These are phyloP conservation scores for Tylopilus sp. DNA, from an alignment of 768 basidiomycete genomes.

Conservation along the genomic window DNA sequence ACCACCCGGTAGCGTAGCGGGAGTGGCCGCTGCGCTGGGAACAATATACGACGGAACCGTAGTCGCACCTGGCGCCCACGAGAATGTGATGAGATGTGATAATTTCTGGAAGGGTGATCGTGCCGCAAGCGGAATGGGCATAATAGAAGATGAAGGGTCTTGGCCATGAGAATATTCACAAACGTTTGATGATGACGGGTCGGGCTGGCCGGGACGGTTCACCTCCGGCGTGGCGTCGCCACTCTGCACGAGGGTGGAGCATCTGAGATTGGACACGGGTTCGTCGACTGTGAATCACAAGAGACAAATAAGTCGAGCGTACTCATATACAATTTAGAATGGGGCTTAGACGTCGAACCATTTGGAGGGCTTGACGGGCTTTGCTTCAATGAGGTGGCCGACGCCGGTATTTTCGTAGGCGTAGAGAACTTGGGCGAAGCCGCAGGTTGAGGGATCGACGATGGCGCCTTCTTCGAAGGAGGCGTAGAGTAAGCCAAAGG, in stretches of 20 bases:
- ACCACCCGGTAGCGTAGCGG: constrained; percentile 6
- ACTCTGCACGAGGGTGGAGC: constrained; percentile 30
- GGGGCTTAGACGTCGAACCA: constrained; percentile 62
- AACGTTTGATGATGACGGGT: constrained; percentile 9
- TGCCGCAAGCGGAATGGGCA: constrained; percentile 51
- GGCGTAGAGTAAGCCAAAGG: constrained; percentile 35
- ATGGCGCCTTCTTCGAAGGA: constrained; percentile 52
- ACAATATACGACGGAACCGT: constrained; percentile 23
- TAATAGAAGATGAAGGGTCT: constrained; percentile 41
- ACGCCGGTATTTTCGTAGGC: constrained; percentile 38
- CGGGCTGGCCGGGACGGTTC: constrained; percentile 27
- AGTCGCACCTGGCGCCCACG: constrained; percentile 46
- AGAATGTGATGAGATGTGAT: constrained; percentile 56
- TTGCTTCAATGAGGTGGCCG: constrained; percentile 28
- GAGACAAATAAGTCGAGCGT: constrained; percentile 54
- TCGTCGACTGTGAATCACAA: constrained; percentile 35
- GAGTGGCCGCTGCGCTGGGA: constrained; percentile 14
- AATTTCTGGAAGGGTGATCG: constrained; percentile 59
- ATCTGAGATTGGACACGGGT: constrained; percentile 36
- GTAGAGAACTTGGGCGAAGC: constrained; percentile 36
- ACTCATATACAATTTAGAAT: constrained; percentile 46
- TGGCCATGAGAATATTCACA: constrained; percentile 27
- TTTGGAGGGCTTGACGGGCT: constrained; percentile 36
- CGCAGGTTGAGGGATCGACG: constrained; percentile 62
- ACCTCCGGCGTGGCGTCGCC: constrained; percentile 24